These are phyloP conservation scores for Spathaspora passalidarum DNA, from an alignment of 805 yeast genomes.

Conservation along the genomic window DNA sequence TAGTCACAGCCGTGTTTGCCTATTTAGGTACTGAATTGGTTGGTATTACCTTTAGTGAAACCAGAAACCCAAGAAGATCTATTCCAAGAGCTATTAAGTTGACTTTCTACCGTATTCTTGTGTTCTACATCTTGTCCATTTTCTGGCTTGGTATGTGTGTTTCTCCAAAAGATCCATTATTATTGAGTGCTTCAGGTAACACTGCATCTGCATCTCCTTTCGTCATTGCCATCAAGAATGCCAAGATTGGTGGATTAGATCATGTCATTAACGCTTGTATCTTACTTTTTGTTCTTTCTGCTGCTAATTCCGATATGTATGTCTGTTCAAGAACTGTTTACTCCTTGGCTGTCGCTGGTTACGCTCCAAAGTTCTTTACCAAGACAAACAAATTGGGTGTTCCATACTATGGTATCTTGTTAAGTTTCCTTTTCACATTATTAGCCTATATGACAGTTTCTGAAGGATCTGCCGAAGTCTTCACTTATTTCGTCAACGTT, in stretches of 20 bases:
- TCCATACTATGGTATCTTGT: slow-evolving; percentile 56
- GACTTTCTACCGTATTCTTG: slow-evolving; percentile 64
- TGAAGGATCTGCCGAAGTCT: slow-evolving; percentile 52
- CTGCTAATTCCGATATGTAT: slow-evolving; percentile 76
- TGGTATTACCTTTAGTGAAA: slow-evolving; percentile 74
- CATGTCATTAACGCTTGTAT: slow-evolving; percentile 77
- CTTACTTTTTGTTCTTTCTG: slow-evolving; percentile 73
- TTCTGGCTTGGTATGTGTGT: slow-evolving; percentile 68
- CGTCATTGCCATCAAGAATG: slow-evolving; percentile 73
- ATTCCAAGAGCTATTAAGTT: slow-evolving; percentile 71
- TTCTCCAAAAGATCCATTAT: slow-evolving; percentile 50
- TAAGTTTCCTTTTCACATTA: slow-evolving; percentile 53
- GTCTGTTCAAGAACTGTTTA: slow-evolving; percentile 74
- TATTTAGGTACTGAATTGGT: slow-evolving; percentile 68
- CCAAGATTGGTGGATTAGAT: slow-evolving; percentile 63
- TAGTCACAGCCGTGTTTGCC: slow-evolving; percentile 67
- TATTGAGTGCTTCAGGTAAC: slow-evolving; percentile 50
- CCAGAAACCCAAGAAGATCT: slow-evolving; percentile 59
- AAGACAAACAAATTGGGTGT: slow-evolving; percentile 68
- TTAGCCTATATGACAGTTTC: slow-evolving; percentile 72
- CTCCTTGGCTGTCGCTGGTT: slow-evolving; percentile 68
- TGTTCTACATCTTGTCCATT: slow-evolving; percentile 62
- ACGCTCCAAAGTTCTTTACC: slow-evolving; percentile 68
- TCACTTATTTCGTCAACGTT: slow-evolving; percentile 69
- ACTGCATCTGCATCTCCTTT: slow-evolving; percentile 80